A percentile compares a stretch with the other conserved stretches of the same genome.
Conservation (phyloP, 768 basidiomycete species). For the Chalciporus pseudorubinellus region DNA sequence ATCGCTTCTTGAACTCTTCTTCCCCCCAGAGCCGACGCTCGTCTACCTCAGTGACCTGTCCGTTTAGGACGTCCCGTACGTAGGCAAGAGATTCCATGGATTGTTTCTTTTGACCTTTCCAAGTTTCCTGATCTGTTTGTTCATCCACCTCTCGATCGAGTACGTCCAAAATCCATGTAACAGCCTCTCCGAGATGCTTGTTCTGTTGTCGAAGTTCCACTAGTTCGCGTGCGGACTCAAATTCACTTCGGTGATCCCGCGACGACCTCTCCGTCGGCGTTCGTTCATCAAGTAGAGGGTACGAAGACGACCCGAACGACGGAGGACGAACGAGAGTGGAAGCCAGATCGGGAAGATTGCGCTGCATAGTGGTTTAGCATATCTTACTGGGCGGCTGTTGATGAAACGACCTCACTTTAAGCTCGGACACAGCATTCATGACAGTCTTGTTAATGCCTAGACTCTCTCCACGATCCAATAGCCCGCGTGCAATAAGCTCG, state of each 20-base stretch:
- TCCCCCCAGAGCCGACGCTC: conserved; percentile 65
- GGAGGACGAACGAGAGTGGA: conserved; percentile 61
- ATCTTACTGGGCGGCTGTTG: not conserved
- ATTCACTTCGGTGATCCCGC: conserved; percentile 68
- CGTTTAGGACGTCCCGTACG: conserved; percentile 69
- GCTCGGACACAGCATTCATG: conserved; percentile 75
- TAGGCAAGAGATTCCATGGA: conserved; percentile 76
- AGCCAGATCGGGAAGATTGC: conserved; percentile 83
- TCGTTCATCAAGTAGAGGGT: conserved; percentile 64
- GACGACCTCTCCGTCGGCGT: conserved; percentile 55
- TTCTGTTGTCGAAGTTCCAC: conserved; percentile 53
- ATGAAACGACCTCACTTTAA: conserved; percentile 52
- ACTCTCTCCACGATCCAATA: conserved; percentile 74
- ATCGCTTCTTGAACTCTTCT: conserved; percentile 41
- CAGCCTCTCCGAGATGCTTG: conserved; percentile 62
- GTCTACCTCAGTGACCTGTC: conserved; percentile 53
- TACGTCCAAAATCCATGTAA: conserved; percentile 73
- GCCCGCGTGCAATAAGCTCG: conserved; percentile 68
- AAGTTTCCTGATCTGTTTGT: conserved; percentile 34
- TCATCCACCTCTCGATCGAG: conserved; percentile 54
- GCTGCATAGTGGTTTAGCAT: conserved; percentile 41
- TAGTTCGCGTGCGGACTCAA: conserved; percentile 69
- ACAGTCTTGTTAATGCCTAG: conserved; percentile 83
- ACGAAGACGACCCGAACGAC: conserved; percentile 37
- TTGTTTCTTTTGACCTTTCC: conserved; percentile 49